Base-by-base conservation (phyloP, 2,329 filamentous ascomycete genomes). In the Colletotrichum musae region DNA sequence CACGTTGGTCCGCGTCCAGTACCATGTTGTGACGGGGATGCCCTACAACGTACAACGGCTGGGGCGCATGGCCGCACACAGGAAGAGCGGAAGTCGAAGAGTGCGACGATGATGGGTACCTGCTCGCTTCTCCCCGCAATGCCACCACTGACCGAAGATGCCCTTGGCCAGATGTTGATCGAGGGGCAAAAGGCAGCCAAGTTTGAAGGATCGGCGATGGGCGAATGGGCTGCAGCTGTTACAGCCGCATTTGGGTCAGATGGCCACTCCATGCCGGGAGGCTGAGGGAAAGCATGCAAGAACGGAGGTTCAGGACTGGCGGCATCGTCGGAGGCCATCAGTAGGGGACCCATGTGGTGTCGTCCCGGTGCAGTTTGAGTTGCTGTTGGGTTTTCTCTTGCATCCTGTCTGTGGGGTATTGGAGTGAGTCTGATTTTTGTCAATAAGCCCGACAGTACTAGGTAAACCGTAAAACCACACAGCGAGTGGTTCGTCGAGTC, bases 161-260 rank as follows among this genome's bases (percentile, higher is more conserved):
- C 54, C 21, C 54, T 60, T 57, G 57, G 56, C 62, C 56, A 21
- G 50, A 32, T 41, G 41, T 54, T 64, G 53, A 58, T 68, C 41
- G 53, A 63, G 68, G 64, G 58, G 58, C 64, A 36, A 70, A 48
- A 32, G n/a, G n/a, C 54, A 58, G 52, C 61, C 26, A 66, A 71
- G 67, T 53, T 62, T 48, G 28, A 57, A 48, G 50, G 61, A 71
- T 71, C 70, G 70, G 57, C 67, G 70, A 71, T 70, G 70, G 41
- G 47, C 57, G 56, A 70, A 71, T 62, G 57, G 61, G 61, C 36
- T 56, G 43, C 50, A 57, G 45, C 56, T 66, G 61, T 61, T 32
- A 56, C 57, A 70, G 70, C 61, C 70, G 61, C 70, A 70, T 59
- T 39, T 36, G 53, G 67, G 53, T 66, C 62, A 50, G 62, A 66